Evolutionary conservation across 116 monocot species (phyloP).

Genomic region (Thalassia testudinum): DNA sequence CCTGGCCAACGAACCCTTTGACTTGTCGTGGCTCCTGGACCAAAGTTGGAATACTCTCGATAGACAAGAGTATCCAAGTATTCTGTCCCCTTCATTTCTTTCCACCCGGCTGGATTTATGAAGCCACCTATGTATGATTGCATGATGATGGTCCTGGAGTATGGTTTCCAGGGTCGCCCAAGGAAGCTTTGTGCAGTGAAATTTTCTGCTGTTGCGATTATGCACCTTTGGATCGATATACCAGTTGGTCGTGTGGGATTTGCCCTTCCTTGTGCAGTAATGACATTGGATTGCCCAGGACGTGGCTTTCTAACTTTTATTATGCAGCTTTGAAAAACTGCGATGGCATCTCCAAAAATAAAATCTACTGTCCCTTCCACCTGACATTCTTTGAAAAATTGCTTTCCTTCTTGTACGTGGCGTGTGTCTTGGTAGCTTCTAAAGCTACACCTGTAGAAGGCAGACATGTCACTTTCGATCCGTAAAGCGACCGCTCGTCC

Average conservation of each 20-base stretch:
- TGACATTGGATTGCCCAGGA: not conserved
- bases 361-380: slow-evolving; percentile 23
- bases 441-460: slow-evolving; percentile 13
- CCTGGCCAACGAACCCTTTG: not conserved
- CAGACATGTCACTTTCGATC: slow-evolving; percentile 3
- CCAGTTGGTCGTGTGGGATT: not conserved
- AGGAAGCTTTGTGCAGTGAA: slow-evolving; percentile 6
- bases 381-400: slow-evolving; percentile 25
- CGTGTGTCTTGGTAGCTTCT: slow-evolving; percentile 20
- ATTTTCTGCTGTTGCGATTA: not conserved
- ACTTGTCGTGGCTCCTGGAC: not conserved
- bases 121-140: not conserved
- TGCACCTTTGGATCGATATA: not conserved
- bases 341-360: slow-evolving; percentile 24
- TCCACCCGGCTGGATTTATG: slow-evolving; percentile 6
- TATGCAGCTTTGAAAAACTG: slow-evolving; percentile 13
- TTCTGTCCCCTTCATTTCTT: not conserved
- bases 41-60: not conserved
- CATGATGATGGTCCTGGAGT: slow-evolving; percentile 2
- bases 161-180: slow-evolving; percentile 14
- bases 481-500: slow-evolving; percentile 18
- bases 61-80: not conserved
- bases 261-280: slow-evolving; percentile 20
- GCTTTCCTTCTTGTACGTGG: not conserved
- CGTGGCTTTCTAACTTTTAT: slow-evolving; percentile 9